phyloP scores from a whole-genome alignment of 1,284 basidiomycete genomes.

The Fomitiporia mediterranea region DNA sequence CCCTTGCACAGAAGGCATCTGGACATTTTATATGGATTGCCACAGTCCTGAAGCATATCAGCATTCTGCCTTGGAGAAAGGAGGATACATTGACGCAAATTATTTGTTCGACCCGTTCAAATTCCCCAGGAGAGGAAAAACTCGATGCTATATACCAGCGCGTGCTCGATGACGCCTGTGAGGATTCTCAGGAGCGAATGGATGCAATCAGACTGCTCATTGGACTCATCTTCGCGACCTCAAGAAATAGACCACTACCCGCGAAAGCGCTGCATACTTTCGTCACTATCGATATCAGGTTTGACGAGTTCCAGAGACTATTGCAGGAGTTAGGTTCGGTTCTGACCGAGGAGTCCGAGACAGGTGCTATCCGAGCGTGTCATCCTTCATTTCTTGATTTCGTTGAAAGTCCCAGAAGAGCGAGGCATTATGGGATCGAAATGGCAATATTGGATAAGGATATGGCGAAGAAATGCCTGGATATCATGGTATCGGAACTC shows the following conservation, averaged over 20 bases:
- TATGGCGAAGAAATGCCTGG: background rate
- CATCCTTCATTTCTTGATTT: constrained; percentile 14
- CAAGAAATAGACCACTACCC: constrained; percentile 1
- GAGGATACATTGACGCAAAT: background rate
- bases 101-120: background rate
- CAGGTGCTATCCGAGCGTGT: background rate
- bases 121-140: background rate
- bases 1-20: constrained; percentile 24
- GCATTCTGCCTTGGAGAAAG: background rate
- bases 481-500: background rate
- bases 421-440: constrained; percentile 24
- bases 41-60: constrained; percentile 22
- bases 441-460: constrained; percentile 11
- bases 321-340: too few species aligned
- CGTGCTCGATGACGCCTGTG: background rate
- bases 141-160: background rate
- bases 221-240: background rate
- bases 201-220: background rate
- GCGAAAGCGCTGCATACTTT: background rate
- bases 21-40: constrained; percentile 29
- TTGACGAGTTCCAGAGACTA: too few species aligned
- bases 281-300: background rate
- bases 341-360: too few species aligned
- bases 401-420: background rate
- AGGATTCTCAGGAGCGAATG: background rate